Base-by-base conservation (phyloP, 2,329 filamentous ascomycete species). In the Fusarium citri region DNA sequence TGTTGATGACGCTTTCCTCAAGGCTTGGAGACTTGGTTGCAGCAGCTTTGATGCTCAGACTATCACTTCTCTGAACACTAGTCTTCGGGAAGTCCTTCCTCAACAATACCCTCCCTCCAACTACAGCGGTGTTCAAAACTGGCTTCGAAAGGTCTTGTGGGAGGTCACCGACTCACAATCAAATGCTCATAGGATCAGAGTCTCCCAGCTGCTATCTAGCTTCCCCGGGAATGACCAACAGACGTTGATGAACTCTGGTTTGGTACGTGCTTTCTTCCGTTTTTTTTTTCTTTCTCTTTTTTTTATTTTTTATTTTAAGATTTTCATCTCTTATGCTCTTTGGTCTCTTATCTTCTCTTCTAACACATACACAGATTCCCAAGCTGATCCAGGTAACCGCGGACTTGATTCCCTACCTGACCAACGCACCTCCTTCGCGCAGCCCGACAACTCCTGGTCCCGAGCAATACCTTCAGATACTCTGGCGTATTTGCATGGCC, bases 341-440 rank as follows among this genome's bases (percentile, higher is more conserved):
- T 34, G 4, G 31, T 31, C 15, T 18, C 31, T 37, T 37, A 18
- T 37, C 31, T 37, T 37, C 6, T 6, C n/a, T n/a, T 48, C 69
- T 75, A 54, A 75, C 59, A 46, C 31, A 12, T 3, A 15, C 4
- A 1, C 72, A 91, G 88, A 89, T 96, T 64, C 92, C 94, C 76
- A 95, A 95, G 77, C 81, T 97, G 15, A 88, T 96, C 72, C 91
- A 94, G 71, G 87, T 94, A 37, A 89, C 92, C 15, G 91, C 87
- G 77, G 89, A 90, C 18, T 83, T 96, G 66, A 91, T 87, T 10
- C 92, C 95, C 68, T 89, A 93, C 37, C 88, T 97, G 58, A 86
- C 90, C 11, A 84, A 90, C 53, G 88, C 90, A 51, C 87, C 88
- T 2, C 81, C 87, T 0, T 85, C 88, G 5, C 83, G 87, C 10